Conservation (phyloP, 352 stramenopile species). For the Elongisporangium anandrum region DNA sequence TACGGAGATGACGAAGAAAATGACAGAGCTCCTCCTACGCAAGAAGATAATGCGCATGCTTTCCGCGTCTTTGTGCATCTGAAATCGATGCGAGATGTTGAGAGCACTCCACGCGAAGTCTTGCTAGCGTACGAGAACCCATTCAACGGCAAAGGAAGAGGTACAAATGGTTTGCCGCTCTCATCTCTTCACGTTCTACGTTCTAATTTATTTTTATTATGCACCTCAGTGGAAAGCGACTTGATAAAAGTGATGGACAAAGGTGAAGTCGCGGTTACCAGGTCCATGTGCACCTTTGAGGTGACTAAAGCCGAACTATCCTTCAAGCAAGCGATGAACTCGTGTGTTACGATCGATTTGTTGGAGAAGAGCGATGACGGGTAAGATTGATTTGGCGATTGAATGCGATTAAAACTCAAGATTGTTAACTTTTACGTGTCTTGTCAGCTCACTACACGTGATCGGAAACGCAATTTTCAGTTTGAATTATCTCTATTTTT, state of each 20-base stretch:
- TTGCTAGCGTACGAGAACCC: slow-evolving; percentile 30
- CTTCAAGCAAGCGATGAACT: slow-evolving; percentile 49
- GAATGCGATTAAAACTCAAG: background rate
- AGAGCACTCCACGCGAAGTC: slow-evolving; percentile 15
- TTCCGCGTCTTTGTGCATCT: slow-evolving; percentile 37
- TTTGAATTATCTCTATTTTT: slow-evolving; percentile 74
- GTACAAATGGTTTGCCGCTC: slow-evolving; percentile 11
- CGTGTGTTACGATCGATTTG: slow-evolving; percentile 35
- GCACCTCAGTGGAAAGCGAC: slow-evolving; percentile 29
- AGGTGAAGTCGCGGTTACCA: slow-evolving; percentile 21
- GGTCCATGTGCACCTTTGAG: slow-evolving; percentile 47
- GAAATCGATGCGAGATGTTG: slow-evolving; percentile 29
- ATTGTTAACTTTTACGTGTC: background rate
- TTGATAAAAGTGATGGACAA: slow-evolving; percentile 29
- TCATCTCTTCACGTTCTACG: background rate
- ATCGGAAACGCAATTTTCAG: slow-evolving; percentile 53
- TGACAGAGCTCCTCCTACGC: background rate
- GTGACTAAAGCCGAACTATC: slow-evolving; percentile 20
- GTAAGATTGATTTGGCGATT: slow-evolving; percentile 1
- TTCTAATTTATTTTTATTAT: background rate
- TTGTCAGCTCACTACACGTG: slow-evolving; percentile 1
- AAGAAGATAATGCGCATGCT: background rate
- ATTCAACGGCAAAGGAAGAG: slow-evolving; percentile 25
- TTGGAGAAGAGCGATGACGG: background rate
- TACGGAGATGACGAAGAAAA: background rate